phyloP scores from a whole-genome alignment of 805 yeast species.

The Ogataea ganodermae region DNA sequence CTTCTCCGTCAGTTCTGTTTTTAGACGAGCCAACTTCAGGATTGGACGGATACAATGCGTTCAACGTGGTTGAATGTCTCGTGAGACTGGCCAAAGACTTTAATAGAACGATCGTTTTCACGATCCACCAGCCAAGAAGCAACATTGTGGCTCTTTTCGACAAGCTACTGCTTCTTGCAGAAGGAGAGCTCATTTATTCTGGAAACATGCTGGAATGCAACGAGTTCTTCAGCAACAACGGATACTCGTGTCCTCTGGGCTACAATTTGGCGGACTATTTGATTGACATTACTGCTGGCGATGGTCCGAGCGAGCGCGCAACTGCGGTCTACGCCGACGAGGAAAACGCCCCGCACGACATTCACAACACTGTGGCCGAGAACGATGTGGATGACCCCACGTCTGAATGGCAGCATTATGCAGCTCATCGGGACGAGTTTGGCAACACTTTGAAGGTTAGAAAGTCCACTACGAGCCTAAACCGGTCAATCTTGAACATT shows the following conservation, averaged over 20 bases:
- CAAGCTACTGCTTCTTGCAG: conserved; percentile 73
- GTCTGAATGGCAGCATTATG: conserved; percentile 84
- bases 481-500: conserved; percentile 17
- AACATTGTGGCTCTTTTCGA: conserved; percentile 93
- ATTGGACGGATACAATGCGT: conserved; percentile 89
- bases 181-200: conserved; percentile 83
- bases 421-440: conserved; percentile 75
- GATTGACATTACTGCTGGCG: conserved; percentile 81
- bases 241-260: conserved; percentile 83
- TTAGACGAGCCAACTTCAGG: conserved; percentile 97
- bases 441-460: conserved; percentile 29
- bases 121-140: conserved; percentile 96
- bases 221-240: conserved; percentile 72
- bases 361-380: conserved; percentile 32
- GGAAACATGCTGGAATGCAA: conserved; percentile 79
- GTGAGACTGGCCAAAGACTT: conserved; percentile 77
- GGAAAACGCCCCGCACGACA: conserved; percentile 25
- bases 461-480: conserved; percentile 7
- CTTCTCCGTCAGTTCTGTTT: conserved; percentile 80
- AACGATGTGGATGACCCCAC: conserved; percentile 53
- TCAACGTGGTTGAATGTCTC: conserved; percentile 83
- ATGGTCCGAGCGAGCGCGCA: not conserved
- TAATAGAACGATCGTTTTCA: conserved; percentile 85
- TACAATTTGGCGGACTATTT: conserved; percentile 92
- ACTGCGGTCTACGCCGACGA: conserved; percentile 11